phyloP scores from a whole-genome alignment of 805 yeast species.

The Brettanomyces sp. region DNA sequence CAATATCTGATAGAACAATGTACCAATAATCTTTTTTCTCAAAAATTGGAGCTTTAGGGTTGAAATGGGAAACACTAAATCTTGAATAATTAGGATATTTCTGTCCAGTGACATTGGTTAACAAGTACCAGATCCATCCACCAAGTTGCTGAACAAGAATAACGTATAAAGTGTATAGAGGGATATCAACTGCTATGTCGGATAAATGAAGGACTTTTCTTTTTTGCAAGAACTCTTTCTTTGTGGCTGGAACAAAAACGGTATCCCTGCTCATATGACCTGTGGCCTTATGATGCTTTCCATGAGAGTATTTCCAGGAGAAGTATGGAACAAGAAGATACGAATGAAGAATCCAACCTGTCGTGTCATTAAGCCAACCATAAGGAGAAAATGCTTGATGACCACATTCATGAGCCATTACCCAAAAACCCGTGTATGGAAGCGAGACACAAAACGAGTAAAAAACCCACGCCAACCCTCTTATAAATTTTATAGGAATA shows the following conservation, averaged over 20 bases:
- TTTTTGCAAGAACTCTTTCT: conserved; percentile 38
- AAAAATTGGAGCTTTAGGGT: conserved; percentile 65
- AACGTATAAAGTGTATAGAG: conserved; percentile 48
- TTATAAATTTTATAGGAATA: conserved; percentile 31
- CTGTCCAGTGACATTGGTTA: conserved; percentile 73
- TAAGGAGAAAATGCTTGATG: conserved; percentile 78
- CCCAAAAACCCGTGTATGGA: conserved; percentile 74
- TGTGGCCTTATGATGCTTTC: conserved; percentile 86
- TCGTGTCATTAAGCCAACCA: conserved; percentile 62
- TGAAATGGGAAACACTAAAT: conserved; percentile 55
- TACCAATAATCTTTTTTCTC: conserved; percentile 66
- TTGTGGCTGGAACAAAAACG: conserved; percentile 73
- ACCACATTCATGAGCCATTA: conserved; percentile 87
- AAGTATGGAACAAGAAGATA: conserved; percentile 75
- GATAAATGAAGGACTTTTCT: conserved; percentile 25
- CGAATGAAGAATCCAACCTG: conserved; percentile 80
- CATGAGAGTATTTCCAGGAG: conserved; percentile 78
- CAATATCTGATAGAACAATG: conserved; percentile 65
- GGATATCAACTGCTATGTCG: conserved; percentile 67
- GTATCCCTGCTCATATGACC: conserved; percentile 76
- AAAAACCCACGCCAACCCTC: conserved; percentile 51
- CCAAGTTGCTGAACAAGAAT: conserved; percentile 63
- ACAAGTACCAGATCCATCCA: conserved; percentile 66
- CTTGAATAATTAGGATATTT: conserved; percentile 35
- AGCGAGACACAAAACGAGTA: conserved; percentile 52